Conservation (phyloP, 371 early-diverging fungal genomes). For the Lichtheimia corymbifera region DNA sequence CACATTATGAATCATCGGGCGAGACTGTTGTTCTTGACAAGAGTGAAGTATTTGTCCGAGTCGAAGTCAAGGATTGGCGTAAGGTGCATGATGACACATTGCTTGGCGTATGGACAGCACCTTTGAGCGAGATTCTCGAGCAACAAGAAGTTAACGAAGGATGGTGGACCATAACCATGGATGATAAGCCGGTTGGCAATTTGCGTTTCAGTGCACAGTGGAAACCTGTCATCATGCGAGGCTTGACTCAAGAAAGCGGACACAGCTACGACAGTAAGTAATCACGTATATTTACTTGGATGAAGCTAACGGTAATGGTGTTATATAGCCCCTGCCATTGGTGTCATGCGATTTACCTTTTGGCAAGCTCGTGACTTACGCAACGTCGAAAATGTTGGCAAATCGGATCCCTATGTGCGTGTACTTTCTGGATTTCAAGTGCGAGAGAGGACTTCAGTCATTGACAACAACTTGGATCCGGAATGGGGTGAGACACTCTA, state of each 20-base stretch:
- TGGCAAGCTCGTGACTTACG: slow-evolving; percentile 71
- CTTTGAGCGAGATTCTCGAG: slow-evolving; percentile 39
- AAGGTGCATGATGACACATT: slow-evolving; percentile 32
- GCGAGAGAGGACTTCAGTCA: slow-evolving; percentile 67
- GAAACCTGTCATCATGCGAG: slow-evolving; percentile 58
- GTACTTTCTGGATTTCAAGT: slow-evolving; percentile 65
- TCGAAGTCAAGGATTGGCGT: slow-evolving; percentile 37
- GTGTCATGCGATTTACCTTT: slow-evolving; percentile 77
- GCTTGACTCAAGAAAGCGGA: slow-evolving; percentile 29
- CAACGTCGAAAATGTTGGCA: slow-evolving; percentile 66
- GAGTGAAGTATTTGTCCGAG: slow-evolving; percentile 32
- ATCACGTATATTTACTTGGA: not conserved
- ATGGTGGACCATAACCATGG: slow-evolving; percentile 41
- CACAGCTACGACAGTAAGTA: slow-evolving; percentile 41
- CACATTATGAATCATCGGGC: slow-evolving; percentile 45
- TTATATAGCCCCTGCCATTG: slow-evolving; percentile 64
- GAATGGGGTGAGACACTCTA: slow-evolving; percentile 86
- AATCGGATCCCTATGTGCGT: slow-evolving; percentile 82
- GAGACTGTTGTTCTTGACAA: slow-evolving; percentile 52
- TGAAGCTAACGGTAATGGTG: not conserved
- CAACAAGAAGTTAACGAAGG: slow-evolving; percentile 36
- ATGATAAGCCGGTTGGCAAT: slow-evolving; percentile 28
- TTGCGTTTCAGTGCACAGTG: slow-evolving; percentile 53
- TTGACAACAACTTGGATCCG: slow-evolving; percentile 75
- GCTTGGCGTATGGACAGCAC: slow-evolving; percentile 43